Percentiles rank a stretch among this genome's conserved stretches.
phyloP scores from a whole-genome alignment of 495 filamentous ascomycete species.

The Aspergillus kassunensis region DNA sequence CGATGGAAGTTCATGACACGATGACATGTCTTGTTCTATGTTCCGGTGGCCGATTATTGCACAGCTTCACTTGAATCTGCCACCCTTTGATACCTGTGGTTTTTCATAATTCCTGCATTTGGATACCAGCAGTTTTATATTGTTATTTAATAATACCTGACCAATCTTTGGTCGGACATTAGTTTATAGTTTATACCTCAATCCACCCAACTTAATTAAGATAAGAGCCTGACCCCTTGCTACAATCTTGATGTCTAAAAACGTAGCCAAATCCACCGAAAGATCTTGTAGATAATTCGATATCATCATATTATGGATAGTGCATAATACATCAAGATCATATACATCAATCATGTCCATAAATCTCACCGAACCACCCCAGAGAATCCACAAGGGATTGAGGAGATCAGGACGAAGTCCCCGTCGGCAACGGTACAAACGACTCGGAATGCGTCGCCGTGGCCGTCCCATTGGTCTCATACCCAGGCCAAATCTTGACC shows the following conservation, averaged over 20 bases:
- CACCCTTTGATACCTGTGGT: background rate
- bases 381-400: background rate
- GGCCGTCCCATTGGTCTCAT: slow-evolving; percentile 41
- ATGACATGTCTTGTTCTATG: slow-evolving; percentile 6
- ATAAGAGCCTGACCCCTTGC: too few species aligned
- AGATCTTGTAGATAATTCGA: background rate
- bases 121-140: slow-evolving; percentile 2
- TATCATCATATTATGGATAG: background rate
- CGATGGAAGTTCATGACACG: slow-evolving; percentile 4
- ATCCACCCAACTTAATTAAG: background rate
- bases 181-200: background rate
- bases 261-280: too few species aligned
- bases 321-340: background rate
- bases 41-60: background rate
- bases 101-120: background rate
- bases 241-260: too few species aligned
- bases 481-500: slow-evolving; percentile 38
- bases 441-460: slow-evolving; percentile 55
- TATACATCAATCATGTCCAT: background rate
- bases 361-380: too few species aligned
- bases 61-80: slow-evolving; percentile 1
- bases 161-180: background rate
- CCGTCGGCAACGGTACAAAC: slow-evolving; percentile 44
- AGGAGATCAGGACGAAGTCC: slow-evolving; percentile 8
- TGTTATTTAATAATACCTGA: background rate